These are phyloP conservation scores for Talaromyces pinophilus DNA, from an alignment of 2,329 filamentous ascomycete genomes.

Conservation along the genomic window DNA sequence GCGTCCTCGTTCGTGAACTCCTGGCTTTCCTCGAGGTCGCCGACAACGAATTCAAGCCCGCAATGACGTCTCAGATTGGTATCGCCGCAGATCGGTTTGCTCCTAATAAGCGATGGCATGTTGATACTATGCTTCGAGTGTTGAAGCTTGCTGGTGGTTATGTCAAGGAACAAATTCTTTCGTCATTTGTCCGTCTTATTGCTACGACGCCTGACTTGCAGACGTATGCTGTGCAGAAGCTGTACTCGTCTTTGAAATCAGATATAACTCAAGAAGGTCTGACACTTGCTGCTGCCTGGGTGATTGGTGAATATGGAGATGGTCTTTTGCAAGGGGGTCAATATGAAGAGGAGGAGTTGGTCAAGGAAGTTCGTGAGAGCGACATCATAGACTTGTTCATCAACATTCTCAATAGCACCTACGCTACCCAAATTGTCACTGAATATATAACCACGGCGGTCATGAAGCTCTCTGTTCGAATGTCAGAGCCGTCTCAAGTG, in stretches of 20 bases:
- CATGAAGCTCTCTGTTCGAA: slow-evolving; percentile 89
- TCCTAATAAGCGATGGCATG: slow-evolving; percentile 96
- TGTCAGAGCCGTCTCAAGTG: slow-evolving; percentile 80
- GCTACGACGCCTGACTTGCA: slow-evolving; percentile 93
- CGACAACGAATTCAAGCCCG: slow-evolving; percentile 97
- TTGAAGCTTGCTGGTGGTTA: slow-evolving; percentile 93
- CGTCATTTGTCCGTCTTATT: slow-evolving; percentile 92
- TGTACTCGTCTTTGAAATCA: slow-evolving; percentile 86
- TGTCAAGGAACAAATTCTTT: slow-evolving; percentile 96
- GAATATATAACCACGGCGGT: slow-evolving; percentile 95
- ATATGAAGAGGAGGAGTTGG: slow-evolving; percentile 91
- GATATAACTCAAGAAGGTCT: slow-evolving; percentile 97
- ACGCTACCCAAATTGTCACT: slow-evolving; percentile 84
- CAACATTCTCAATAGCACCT: slow-evolving; percentile 90
- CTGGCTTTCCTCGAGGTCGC: slow-evolving; percentile 95
- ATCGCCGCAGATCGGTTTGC: slow-evolving; percentile 95
- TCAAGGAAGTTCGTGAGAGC: slow-evolving; percentile 77
- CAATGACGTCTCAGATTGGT: slow-evolving; percentile 97
- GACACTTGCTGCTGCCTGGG: slow-evolving; percentile 91
- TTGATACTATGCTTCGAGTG: slow-evolving; percentile 95
- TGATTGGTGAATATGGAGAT: slow-evolving; percentile 96
- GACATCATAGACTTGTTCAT: slow-evolving; percentile 93
- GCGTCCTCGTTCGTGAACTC: slow-evolving; percentile 88
- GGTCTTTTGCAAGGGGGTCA: slow-evolving; percentile 83
- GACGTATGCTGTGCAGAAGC: slow-evolving; percentile 93